Evolutionary conservation across 1,139 yeast species (phyloP).

Genomic region (Saccharomyces uvarum): DNA sequence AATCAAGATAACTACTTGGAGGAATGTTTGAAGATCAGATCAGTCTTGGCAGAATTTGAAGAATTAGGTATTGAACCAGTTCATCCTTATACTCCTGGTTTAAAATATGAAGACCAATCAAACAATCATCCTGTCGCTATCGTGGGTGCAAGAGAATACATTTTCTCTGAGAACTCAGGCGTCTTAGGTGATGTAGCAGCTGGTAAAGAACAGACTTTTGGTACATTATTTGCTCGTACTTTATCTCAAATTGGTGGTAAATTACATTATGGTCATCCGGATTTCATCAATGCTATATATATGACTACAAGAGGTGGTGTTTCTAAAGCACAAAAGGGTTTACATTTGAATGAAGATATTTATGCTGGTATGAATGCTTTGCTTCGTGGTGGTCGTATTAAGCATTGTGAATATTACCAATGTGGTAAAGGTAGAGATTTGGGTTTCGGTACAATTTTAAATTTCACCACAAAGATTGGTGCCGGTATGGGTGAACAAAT

Average conservation of each 20-base stretch:
- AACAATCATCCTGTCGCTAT: conserved; percentile 83
- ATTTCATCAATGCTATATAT: conserved; percentile 86
- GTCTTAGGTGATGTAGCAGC: conserved; percentile 99
- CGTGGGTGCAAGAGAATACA: conserved; percentile 98
- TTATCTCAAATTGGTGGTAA: conserved; percentile 98
- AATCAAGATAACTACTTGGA: conserved; percentile 97
- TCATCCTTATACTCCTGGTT: conserved; percentile 61
- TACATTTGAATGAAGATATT: conserved; percentile 97
- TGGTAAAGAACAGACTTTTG: conserved; percentile 98
- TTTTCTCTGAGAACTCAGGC: conserved; percentile 98
- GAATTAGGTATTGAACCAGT: conserved; percentile 83
- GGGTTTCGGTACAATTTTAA: conserved; percentile 97
- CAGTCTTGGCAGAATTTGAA: conserved; percentile 95
- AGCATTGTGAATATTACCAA: conserved; percentile 98
- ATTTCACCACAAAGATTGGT: conserved; percentile 98
- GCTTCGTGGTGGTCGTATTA: conserved; percentile 97
- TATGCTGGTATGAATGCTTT: conserved; percentile 98
- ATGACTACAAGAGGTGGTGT: conserved; percentile 99
- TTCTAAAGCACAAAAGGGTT: conserved; percentile 96
- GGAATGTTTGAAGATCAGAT: conserved; percentile 95
- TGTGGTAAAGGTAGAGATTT: conserved; percentile 99
- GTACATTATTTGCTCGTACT: conserved; percentile 97
- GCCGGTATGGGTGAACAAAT: conserved; percentile 99
- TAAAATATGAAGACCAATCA: conserved; percentile 41
- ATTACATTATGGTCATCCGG: conserved; percentile 98